Evolutionary conservation across 805 yeast species (phyloP).

Genomic region (Saturnispora ahearnii): DNA sequence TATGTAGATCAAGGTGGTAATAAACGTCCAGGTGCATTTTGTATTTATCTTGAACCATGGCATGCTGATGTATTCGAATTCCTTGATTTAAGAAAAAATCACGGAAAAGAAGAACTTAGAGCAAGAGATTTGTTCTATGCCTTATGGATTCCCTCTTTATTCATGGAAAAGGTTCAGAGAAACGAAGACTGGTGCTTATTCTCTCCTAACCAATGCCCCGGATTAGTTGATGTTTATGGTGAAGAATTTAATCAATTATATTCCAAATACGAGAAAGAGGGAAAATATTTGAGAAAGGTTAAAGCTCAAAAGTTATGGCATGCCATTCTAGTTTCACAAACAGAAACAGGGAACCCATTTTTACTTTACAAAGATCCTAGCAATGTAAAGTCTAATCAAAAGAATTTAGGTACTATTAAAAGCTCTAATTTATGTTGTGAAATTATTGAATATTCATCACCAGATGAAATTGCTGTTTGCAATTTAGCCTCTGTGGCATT

Average conservation of each 20-base stretch:
- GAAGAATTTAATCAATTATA: slow-evolving; percentile 71
- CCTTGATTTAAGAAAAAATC: slow-evolving; percentile 80
- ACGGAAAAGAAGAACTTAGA: slow-evolving; percentile 88
- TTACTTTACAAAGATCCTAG: slow-evolving; percentile 91
- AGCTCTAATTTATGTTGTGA: slow-evolving; percentile 94
- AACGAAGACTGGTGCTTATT: slow-evolving; percentile 82
- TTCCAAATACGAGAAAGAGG: slow-evolving; percentile 61
- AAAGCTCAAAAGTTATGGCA: slow-evolving; percentile 90
- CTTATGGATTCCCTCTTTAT: slow-evolving; percentile 89
- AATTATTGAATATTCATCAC: slow-evolving; percentile 82
- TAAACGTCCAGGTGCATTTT: slow-evolving; percentile 96
- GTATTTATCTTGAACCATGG: slow-evolving; percentile 94
- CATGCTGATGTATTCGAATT: slow-evolving; percentile 86
- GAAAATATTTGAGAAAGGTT: slow-evolving; percentile 52
- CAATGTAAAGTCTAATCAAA: slow-evolving; percentile 79
- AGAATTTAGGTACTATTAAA: slow-evolving; percentile 86
- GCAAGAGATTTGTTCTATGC: slow-evolving; percentile 93
- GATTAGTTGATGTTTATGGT: slow-evolving; percentile 74
- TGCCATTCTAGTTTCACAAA: slow-evolving; percentile 82
- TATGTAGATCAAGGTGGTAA: slow-evolving; percentile 98
- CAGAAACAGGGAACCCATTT: slow-evolving; percentile 95
- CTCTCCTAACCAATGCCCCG: slow-evolving; percentile 85
- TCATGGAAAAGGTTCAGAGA: slow-evolving; percentile 80
- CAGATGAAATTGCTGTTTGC: slow-evolving; percentile 94
- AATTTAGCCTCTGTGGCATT: slow-evolving; percentile 86